Evolutionary conservation across 306 rosid species (phyloP), one percentile per base, ranked within the genome.

Genomic region (Trichosanthes truncata): DNA sequence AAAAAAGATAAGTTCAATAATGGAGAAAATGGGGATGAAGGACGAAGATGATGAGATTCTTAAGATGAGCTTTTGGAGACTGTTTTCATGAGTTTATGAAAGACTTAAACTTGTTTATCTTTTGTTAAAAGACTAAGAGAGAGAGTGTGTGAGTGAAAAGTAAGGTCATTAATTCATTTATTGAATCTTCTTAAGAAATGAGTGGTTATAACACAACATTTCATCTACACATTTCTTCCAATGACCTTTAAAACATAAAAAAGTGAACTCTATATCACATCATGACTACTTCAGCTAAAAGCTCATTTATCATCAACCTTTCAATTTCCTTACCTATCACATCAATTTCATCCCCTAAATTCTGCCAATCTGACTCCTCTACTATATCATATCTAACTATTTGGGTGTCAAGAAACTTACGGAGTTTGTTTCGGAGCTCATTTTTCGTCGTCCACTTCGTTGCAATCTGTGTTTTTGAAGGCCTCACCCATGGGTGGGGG

Each of bases 281-380:
- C 8, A 14, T 13, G 45, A 74, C 59, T 78, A 87, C 82, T 83
- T 91, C 95, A 72, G 85, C 90, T 65, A 96, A 86, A 75, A 96
- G 79, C 78, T 91, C 99, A 83, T 93, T 90, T 69, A 87, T 81
- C 80, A 96, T 40, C 81, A 83, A 43, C 52, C 69, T 81, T 91
- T 88, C 97, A 72, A 96, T 71, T 83, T 89, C 94, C 80, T 73
- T 81, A 56, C 96, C 91, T 81, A 96, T 82, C 71, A 60, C 80
- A 82, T 91, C 98, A 23, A 91, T 84, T 74, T 87, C 86, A 17
- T 88, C 87, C 55, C 86, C 81, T 60, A 93, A 66, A 74, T 83
- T 84, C 86, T 88, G 43, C 98, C 99, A 90, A 72, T 84, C 75
- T 0, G 84, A 69, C 69, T 90, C 98, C 77, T n/a, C 72, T 71